These are phyloP conservation scores for Paramyrothecium roridum DNA, from an alignment of 2,329 filamentous ascomycete species.

Conservation along the genomic window DNA sequence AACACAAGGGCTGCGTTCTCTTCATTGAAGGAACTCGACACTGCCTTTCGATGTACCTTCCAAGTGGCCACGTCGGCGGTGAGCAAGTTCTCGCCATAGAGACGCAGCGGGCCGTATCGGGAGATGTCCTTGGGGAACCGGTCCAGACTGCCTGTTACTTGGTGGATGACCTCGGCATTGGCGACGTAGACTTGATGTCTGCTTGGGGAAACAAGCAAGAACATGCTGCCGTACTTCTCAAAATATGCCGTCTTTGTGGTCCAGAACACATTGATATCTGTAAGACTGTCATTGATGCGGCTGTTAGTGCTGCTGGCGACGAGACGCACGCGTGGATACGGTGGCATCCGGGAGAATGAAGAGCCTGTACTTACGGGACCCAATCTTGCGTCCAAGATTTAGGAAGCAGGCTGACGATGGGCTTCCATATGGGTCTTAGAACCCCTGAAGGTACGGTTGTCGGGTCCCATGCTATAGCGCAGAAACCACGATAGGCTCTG, in stretches of 20 bases:
- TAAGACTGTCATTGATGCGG: conserved; percentile 31
- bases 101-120: conserved; percentile 29
- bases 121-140: conserved; percentile 56
- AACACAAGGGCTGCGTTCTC: conserved; percentile 69
- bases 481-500: not conserved
- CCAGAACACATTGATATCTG: conserved; percentile 50
- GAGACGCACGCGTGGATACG: no score
- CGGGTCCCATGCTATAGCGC: not conserved
- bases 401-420: not conserved
- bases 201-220: conserved; percentile 60
- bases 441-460: not conserved
- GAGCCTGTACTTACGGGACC: not conserved
- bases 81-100: conserved; percentile 69
- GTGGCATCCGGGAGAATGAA: no score
- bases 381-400: not conserved
- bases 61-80: conserved; percentile 67
- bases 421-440: not conserved
- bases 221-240: conserved; percentile 57
- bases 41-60: conserved; percentile 71
- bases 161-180: conserved; percentile 62
- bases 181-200: conserved; percentile 52
- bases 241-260: conserved; percentile 50
- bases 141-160: conserved; percentile 64
- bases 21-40: conserved; percentile 72
- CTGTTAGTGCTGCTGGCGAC: no score